Evolutionary conservation across 257 asterid genomes (phyloP), one percentile per base, ranked within the genome.

Genomic region (Scutellaria barbata): DNA sequence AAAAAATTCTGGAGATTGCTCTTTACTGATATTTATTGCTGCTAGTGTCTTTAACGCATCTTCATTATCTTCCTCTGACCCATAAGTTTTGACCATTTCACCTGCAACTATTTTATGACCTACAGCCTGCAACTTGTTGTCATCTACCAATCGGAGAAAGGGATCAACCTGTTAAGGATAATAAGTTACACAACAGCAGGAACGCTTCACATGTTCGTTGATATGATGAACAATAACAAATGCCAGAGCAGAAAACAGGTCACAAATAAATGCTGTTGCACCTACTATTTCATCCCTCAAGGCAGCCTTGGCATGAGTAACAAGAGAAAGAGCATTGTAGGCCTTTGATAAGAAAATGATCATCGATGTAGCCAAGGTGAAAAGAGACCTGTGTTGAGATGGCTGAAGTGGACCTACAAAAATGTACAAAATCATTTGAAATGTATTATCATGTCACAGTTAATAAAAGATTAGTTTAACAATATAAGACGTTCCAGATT

Each of bases 1-100:
- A 63, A 76, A 84, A 67, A 67, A 71, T 75, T 87, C 90, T 67
- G 89, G 81, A 37, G 95, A 84, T 82, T 81, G 95, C 71, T 89
- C 86, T 22, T 77, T 84, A 7, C 57, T 75, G 61, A 82, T 82
- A 69, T 81, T 72, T 40, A 85, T 76, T 52, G 76, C 72, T 4
- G 92, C 78, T 17, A 89, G 82, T 30, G 86, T 76, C 71, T 81
- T 84, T 35, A 79, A 67, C 51, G 96, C 96, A 71, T 82, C 87
- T 69, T 85, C 95, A n/a, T 87, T 86, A 75, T 89, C 96, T 82
- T 87, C 94, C 74, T 82, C 75, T 48, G 96, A 87, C 53, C 95
- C 96, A 71, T 89, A 87, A 45, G 71, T 77, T 74, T 76, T 87
- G 37, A 43, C 63, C 54, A 20, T 64, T 30, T 60, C 76, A 46